These are phyloP conservation scores for Galium porrigens DNA, from an alignment of 305 asterid species.

Conservation along the genomic window DNA sequence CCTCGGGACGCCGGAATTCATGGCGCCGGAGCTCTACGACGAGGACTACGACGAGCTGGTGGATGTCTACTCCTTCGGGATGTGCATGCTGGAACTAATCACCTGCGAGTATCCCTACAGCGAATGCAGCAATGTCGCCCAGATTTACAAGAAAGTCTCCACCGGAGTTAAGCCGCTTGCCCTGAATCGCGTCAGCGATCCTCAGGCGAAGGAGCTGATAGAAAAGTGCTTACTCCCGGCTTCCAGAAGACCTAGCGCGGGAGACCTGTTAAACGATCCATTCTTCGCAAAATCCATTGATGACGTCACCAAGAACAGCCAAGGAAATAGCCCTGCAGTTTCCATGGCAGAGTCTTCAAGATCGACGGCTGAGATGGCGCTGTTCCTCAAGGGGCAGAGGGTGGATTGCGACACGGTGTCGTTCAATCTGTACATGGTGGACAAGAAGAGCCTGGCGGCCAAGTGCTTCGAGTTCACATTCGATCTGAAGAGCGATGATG, in stretches of 20 bases:
- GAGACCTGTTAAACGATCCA: slow-evolving; percentile 6
- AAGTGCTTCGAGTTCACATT: slow-evolving; percentile 9
- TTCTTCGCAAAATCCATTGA: slow-evolving; percentile 4
- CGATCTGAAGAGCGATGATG: slow-evolving; percentile 11
- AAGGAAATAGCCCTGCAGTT: not conserved
- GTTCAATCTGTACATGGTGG: not conserved
- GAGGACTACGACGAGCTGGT: slow-evolving; percentile 12
- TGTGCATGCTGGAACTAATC: slow-evolving; percentile 14
- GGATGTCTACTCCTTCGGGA: slow-evolving; percentile 13
- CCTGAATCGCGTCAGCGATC: slow-evolving; percentile 5
- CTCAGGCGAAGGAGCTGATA: slow-evolving; percentile 8
- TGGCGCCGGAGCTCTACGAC: slow-evolving; percentile 14
- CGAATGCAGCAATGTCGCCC: slow-evolving; percentile 10
- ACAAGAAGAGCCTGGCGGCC: not conserved
- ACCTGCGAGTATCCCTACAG: slow-evolving; percentile 13
- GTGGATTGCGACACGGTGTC: not conserved
- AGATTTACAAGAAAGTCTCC: slow-evolving; percentile 12
- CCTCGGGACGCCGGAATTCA: slow-evolving; percentile 15
- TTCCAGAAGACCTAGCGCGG: slow-evolving; percentile 5
- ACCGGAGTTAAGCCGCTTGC: slow-evolving; percentile 10
- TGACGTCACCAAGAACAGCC: not conserved
- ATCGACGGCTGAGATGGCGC: not conserved
- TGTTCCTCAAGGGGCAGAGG: slow-evolving; percentile 6
- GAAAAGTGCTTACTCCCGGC: slow-evolving; percentile 8
- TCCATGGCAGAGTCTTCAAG: not conserved